Conservation (phyloP, 164 flowering plant genomes). For the Umbellularia californica region DNA sequence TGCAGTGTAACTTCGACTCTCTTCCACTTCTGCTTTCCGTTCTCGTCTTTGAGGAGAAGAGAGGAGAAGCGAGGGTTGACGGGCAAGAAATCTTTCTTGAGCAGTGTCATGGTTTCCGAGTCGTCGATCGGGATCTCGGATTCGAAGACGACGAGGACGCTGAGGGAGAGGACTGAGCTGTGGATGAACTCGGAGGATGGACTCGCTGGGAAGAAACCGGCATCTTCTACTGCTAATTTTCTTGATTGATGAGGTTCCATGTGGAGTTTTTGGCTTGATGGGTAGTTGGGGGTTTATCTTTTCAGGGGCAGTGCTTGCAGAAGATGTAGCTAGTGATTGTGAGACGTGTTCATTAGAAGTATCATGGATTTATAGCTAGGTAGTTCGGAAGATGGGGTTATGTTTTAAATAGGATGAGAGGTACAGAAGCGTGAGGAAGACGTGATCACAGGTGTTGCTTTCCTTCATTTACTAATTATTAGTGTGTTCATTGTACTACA, state of each 20-base stretch:
- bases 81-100: slow-evolving; percentile 6
- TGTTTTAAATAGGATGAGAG: no score
- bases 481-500: no score
- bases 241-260: background rate
- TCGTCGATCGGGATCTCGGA: slow-evolving; percentile 8
- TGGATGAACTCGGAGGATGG: slow-evolving; percentile 8
- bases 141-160: slow-evolving; percentile 8
- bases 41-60: slow-evolving; percentile 23
- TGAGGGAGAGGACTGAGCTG: slow-evolving; percentile 8
- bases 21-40: slow-evolving; percentile 51
- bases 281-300: background rate
- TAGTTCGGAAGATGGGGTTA: no score
- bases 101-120: background rate
- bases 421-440: no score
- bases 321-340: no score
- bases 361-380: no score
- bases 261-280: background rate
- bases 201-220: background rate
- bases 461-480: no score
- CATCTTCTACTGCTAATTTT: background rate
- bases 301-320: no score
- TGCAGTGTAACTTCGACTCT: slow-evolving; percentile 39
- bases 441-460: no score
- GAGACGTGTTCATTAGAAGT: no score
- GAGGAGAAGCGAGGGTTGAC: slow-evolving; percentile 12